Evolutionary conservation across 2,329 filamentous ascomycete species (phyloP).

Genomic region (Fusarium sublunatum): DNA sequence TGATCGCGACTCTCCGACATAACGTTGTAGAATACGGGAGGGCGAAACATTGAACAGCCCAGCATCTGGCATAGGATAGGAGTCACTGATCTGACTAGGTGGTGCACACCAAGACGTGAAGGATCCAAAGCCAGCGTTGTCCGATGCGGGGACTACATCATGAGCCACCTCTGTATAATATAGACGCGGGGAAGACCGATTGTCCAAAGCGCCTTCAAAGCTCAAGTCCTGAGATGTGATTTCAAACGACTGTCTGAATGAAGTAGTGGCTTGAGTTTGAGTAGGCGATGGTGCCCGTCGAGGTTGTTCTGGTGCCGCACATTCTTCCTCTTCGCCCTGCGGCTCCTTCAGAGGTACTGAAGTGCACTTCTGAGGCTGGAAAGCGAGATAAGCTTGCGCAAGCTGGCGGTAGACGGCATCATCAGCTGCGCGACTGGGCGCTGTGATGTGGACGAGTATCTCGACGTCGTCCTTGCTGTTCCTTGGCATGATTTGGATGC

Average conservation of each 20-base stretch:
- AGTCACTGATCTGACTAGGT: conserved; percentile 66
- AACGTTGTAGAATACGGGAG: conserved; percentile 62
- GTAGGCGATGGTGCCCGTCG: conserved; percentile 19
- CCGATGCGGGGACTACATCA: conserved; percentile 13
- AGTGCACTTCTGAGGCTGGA: conserved; percentile 49
- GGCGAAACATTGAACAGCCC: conserved; percentile 55
- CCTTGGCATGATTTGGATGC: conserved; percentile 42
- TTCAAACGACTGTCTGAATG: conserved; percentile 41
- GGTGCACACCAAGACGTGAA: conserved; percentile 57
- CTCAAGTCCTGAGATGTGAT: conserved; percentile 56
- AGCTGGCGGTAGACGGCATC: conserved; percentile 63
- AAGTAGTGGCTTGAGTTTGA: conserved; percentile 20
- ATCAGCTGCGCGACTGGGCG: conserved; percentile 60
- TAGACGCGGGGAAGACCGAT: conserved; percentile 52
- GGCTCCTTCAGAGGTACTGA: conserved; percentile 13
- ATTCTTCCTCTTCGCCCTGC: conserved; percentile 4
- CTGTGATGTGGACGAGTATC: conserved; percentile 67
- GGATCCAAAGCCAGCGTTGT: conserved; percentile 25
- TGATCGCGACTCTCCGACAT: conserved; percentile 51
- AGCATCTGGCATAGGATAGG: conserved; percentile 57
- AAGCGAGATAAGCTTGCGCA: conserved; percentile 63
- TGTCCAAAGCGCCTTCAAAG: conserved; percentile 59
- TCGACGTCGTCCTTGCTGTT: conserved; percentile 54
- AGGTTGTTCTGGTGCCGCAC: background rate
- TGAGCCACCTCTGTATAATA: conserved; percentile 5